These are phyloP conservation scores for Parietaria judaica DNA, from an alignment of 306 rosid species.

Conservation along the genomic window DNA sequence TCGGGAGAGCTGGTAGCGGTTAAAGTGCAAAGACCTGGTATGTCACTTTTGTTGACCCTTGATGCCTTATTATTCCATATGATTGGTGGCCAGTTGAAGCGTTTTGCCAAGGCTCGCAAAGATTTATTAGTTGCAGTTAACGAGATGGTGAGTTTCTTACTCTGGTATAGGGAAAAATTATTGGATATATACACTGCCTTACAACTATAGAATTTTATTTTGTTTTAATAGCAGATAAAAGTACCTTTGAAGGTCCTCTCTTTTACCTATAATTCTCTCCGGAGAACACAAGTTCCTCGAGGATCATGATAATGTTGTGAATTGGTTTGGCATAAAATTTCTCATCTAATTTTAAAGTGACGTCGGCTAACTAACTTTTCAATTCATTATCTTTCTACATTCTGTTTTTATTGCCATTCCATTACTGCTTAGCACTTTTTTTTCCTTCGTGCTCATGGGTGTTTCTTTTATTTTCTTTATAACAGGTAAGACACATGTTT, in stretches of 20 bases:
- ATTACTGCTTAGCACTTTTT: background rate
- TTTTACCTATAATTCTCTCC: too few relatives aligned
- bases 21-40: constrained; percentile 97
- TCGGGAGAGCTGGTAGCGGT: constrained; percentile 96
- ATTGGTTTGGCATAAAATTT: too few relatives aligned
- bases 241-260: too few relatives aligned
- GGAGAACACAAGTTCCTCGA: too few relatives aligned
- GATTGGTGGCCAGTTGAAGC: constrained; percentile 89
- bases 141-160: constrained; percentile 62
- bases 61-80: constrained; percentile 93
- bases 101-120: constrained; percentile 83
- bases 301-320: too few relatives aligned
- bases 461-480: constrained; percentile 14
- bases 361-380: too few relatives aligned
- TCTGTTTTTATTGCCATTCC: background rate
- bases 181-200: background rate
- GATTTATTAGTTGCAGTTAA: constrained; percentile 92
- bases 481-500: constrained; percentile 98
- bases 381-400: background rate
- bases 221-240: too few relatives aligned
- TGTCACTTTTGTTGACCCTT: constrained; percentile 84
- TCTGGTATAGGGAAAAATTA: background rate
- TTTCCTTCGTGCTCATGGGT: background rate
- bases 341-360: too few relatives aligned
- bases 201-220: background rate